A percentile compares a stretch with the other conserved stretches of the same genome.
Evolutionary conservation across 352 stramenopile species (phyloP).

Genomic region (Halophytophthora polymorphica): DNA sequence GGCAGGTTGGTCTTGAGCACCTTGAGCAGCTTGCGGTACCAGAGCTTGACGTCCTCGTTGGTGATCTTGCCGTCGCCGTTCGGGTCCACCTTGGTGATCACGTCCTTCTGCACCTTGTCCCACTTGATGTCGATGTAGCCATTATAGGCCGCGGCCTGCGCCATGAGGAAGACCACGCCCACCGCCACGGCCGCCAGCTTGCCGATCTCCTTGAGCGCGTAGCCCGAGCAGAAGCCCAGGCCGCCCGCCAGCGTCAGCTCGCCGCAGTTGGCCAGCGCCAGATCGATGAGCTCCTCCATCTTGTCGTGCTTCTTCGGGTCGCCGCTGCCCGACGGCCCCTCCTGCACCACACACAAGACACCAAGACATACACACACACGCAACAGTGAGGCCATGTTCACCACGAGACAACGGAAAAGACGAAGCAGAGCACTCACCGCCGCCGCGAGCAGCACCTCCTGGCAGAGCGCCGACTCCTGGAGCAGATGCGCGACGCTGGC

Average conservation of each 20-base stretch:
- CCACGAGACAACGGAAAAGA: neutral
- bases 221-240: constrained; percentile 82
- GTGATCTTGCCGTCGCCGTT: constrained; percentile 86
- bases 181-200: constrained; percentile 76
- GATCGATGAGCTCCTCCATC: constrained; percentile 64
- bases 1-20: constrained; percentile 83
- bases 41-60: constrained; percentile 76
- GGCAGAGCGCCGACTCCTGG: constrained; percentile 41
- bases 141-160: constrained; percentile 72
- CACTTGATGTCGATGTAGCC: constrained; percentile 91
- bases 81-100: constrained; percentile 75
- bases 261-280: constrained; percentile 52
- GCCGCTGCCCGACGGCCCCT: constrained; percentile 25
- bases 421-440: constrained; percentile 15
- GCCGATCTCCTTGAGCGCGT: constrained; percentile 80
- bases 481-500: constrained; percentile 42
- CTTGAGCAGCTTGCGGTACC: constrained; percentile 60
- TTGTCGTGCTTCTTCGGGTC: constrained; percentile 38
- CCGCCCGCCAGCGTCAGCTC: constrained; percentile 68
- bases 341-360: too few species aligned
- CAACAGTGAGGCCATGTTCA: neutral
- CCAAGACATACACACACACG: too few species aligned
- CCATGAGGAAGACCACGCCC: constrained; percentile 74
- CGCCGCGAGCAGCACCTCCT: constrained; percentile 39
- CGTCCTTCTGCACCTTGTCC: constrained; percentile 86